Evolutionary conservation across 139 green algal species (phyloP).

Genomic region (Picochlorum sp.): DNA sequence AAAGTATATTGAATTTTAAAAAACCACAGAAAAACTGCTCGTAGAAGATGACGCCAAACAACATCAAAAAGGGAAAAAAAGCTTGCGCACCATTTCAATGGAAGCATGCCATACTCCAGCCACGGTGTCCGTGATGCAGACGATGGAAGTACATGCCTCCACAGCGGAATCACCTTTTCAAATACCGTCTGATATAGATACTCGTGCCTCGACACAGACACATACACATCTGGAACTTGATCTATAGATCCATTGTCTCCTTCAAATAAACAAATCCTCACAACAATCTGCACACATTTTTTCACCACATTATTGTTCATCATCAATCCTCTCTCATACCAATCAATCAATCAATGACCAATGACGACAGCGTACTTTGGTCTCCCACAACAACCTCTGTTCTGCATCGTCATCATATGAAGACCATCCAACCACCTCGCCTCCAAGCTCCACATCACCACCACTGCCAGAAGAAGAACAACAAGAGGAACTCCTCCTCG

Average conservation of each 20-base stretch:
- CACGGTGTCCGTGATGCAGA: constrained; percentile 26
- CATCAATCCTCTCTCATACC: too few relatives aligned
- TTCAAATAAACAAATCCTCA: constrained; percentile 19
- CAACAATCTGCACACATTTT: constrained; percentile 15
- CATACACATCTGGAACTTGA: constrained; percentile 14
- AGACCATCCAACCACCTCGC: not conserved
- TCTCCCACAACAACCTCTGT: constrained; percentile 3
- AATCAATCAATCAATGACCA: too few relatives aligned
- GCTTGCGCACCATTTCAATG: constrained; percentile 40
- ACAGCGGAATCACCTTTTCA: constrained; percentile 13
- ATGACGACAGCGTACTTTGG: not conserved
- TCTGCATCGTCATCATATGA: not conserved
- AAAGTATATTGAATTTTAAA: too few relatives aligned
- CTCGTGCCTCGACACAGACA: constrained; percentile 31
- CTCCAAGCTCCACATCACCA: not conserved
- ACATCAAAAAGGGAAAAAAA: not conserved
- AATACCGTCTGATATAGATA: constrained; percentile 34
- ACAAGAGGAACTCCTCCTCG: too few relatives aligned
- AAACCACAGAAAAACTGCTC: too few relatives aligned
- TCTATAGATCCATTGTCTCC: constrained; percentile 22
- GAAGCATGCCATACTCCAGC: constrained; percentile 37
- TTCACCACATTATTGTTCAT: too few relatives aligned
- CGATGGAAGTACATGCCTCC: constrained; percentile 48
- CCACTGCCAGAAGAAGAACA: not conserved
- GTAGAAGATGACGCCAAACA: too few relatives aligned